Percentiles rank a stretch among this genome's conserved stretches.
phyloP scores from a whole-genome alignment of 306 rosid genomes.

The Cucumis cinereus region DNA sequence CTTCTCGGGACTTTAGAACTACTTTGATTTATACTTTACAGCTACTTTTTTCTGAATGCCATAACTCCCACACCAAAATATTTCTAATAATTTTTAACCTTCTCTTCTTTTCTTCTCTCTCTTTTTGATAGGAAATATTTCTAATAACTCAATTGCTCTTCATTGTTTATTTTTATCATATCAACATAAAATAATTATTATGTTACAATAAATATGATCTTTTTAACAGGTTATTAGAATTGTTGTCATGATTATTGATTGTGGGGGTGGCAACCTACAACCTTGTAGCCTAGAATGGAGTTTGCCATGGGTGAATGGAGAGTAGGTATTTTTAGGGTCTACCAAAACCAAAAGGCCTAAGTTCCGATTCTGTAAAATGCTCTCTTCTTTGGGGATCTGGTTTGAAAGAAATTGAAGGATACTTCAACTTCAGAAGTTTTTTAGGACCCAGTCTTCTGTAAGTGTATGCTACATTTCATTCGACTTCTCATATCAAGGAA shows the following conservation, averaged over 20 bases:
- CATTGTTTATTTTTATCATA: neutral
- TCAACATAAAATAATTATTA: neutral
- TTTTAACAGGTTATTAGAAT: neutral
- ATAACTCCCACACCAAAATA: neutral
- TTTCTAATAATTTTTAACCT: neutral
- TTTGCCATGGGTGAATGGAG: neutral
- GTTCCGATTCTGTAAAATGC: neutral
- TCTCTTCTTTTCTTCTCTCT: neutral
- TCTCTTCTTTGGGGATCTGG: neutral
- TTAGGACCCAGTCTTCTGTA: neutral
- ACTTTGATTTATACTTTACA: neutral
- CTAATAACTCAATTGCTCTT: neutral
- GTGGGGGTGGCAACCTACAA: neutral
- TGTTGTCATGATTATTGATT: neutral
- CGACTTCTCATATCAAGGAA: too few relatives aligned
- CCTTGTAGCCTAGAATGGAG: neutral
- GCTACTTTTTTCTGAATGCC: neutral
- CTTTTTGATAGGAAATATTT: too few relatives aligned
- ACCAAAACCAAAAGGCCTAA: neutral
- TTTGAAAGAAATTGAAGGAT: neutral
- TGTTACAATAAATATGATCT: neutral
- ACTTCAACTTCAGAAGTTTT: neutral
- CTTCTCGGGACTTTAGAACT: neutral
- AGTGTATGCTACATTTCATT: too few relatives aligned
- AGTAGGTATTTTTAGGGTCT: neutral